Evolutionary conservation across 805 yeast genomes (phyloP).

Genomic region (Yamadazyma sp.): DNA sequence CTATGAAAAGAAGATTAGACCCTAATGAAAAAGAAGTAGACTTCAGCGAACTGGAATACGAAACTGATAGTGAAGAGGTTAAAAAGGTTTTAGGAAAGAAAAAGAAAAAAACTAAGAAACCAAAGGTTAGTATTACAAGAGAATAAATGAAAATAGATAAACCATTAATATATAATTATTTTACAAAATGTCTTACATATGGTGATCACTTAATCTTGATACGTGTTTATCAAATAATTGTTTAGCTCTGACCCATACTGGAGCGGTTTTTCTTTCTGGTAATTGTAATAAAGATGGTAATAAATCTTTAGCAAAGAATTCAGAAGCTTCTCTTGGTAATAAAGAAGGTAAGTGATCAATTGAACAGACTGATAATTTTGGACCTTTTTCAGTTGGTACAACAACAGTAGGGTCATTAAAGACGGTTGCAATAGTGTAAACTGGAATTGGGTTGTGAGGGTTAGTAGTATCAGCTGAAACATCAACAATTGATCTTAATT

Average conservation of each 20-base stretch:
- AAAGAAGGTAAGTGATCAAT: slow-evolving; percentile 96
- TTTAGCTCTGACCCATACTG: slow-evolving; percentile 92
- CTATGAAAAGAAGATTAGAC: slow-evolving; percentile 59
- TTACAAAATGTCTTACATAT: not conserved
- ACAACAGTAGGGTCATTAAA: slow-evolving; percentile 87
- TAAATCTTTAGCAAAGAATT: slow-evolving; percentile 81
- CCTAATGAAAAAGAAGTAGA: slow-evolving; percentile 21
- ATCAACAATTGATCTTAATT: slow-evolving; percentile 88
- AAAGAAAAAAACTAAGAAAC: slow-evolving; percentile 32
- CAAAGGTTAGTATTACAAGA: slow-evolving; percentile 48
- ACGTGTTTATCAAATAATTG: slow-evolving; percentile 81
- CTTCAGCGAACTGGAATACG: slow-evolving; percentile 66
- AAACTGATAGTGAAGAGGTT: slow-evolving; percentile 69
- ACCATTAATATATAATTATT: not conserved
- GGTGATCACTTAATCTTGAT: slow-evolving; percentile 47
- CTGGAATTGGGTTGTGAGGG: slow-evolving; percentile 97
- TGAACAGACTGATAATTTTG: slow-evolving; percentile 85
- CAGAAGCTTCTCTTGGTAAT: slow-evolving; percentile 96
- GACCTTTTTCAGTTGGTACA: slow-evolving; percentile 77
- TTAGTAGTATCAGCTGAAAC: slow-evolving; percentile 99
- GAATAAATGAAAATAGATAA: slow-evolving; percentile 32
- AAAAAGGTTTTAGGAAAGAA: slow-evolving; percentile 54
- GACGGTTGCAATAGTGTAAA: slow-evolving; percentile 84
- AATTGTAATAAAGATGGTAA: slow-evolving; percentile 85
- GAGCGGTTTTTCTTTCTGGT: slow-evolving; percentile 76